A percentile compares a stretch with the other conserved stretches of the same genome.
Conservation (phyloP, 2,329 filamentous ascomycete genomes). For the Triangularia verruculosa region DNA sequence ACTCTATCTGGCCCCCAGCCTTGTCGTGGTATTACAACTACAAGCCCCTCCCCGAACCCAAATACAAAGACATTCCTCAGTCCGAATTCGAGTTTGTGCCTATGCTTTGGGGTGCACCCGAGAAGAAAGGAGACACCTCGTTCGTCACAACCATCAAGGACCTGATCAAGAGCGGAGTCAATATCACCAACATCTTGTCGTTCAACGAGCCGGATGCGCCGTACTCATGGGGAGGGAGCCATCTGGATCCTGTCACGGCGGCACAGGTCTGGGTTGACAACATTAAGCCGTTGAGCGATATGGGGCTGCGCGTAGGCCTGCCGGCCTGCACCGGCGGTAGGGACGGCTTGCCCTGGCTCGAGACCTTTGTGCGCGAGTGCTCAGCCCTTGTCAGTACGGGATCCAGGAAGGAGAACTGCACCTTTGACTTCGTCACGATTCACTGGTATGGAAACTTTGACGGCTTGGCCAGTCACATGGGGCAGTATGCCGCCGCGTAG, state of each 20-base stretch:
- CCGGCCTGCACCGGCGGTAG: conserved; percentile 65
- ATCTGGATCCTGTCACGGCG: conserved; percentile 57
- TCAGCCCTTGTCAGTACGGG: conserved; percentile 53
- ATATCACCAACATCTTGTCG: conserved; percentile 65
- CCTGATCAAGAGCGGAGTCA: conserved; percentile 50
- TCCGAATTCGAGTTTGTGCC: conserved; percentile 70
- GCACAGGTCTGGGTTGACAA: conserved; percentile 68
- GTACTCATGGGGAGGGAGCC: conserved; percentile 56
- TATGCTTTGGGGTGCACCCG: conserved; percentile 69
- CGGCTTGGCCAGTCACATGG: conserved; percentile 64
- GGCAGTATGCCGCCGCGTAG: conserved; percentile 50
- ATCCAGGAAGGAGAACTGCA: conserved; percentile 48
- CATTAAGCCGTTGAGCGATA: conserved; percentile 63
- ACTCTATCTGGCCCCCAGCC: conserved; percentile 63
- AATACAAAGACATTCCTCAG: conserved; percentile 48
- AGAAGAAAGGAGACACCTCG: conserved; percentile 47
- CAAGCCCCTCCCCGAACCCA: conserved; percentile 50
- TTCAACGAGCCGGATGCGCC: conserved; percentile 78
- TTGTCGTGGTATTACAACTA: conserved; percentile 90
- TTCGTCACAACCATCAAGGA: conserved; percentile 60
- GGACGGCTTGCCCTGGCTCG: conserved; percentile 63
- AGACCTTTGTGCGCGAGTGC: conserved; percentile 62
- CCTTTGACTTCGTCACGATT: conserved; percentile 60
- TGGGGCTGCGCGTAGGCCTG: conserved; percentile 66
- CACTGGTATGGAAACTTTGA: conserved; percentile 70